A percentile compares a stretch with the other conserved stretches of the same genome.
Evolutionary conservation across 768 basidiomycete genomes (phyloP).

Genomic region (Russula brevipes): DNA sequence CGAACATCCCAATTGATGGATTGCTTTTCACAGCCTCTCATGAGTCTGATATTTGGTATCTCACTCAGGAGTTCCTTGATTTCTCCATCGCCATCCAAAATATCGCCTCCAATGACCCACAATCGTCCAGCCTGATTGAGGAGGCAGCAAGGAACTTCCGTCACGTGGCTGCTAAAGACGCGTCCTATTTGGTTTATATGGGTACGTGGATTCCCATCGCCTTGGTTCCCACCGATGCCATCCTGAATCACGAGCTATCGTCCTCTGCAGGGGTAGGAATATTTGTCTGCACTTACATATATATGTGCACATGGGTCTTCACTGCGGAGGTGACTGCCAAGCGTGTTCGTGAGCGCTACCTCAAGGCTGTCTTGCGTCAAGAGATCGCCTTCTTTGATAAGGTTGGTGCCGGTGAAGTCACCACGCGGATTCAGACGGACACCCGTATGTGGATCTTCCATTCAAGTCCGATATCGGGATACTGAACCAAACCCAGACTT

Average conservation of each 20-base stretch:
- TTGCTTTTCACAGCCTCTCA: slow-evolving; percentile 46
- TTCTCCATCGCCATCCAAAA: slow-evolving; percentile 39
- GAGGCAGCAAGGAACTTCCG: slow-evolving; percentile 46
- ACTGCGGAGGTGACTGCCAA: slow-evolving; percentile 81
- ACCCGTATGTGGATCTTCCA: slow-evolving; percentile 49
- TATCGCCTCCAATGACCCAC: slow-evolving; percentile 29
- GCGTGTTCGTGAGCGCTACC: slow-evolving; percentile 79
- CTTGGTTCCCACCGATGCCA: no score
- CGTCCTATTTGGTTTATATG: slow-evolving; percentile 60
- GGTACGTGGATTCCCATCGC: slow-evolving; percentile 39
- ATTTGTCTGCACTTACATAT: slow-evolving; percentile 65
- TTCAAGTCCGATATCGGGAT: background rate
- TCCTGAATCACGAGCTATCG: background rate
- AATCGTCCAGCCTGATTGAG: slow-evolving; percentile 32
- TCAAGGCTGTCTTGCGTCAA: slow-evolving; percentile 76
- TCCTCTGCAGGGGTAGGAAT: slow-evolving; percentile 58
- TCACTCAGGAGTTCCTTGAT: slow-evolving; percentile 63
- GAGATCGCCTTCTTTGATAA: slow-evolving; percentile 88
- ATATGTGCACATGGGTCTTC: slow-evolving; percentile 68
- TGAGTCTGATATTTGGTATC: slow-evolving; percentile 77
- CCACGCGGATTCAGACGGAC: slow-evolving; percentile 88
- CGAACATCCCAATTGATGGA: background rate
- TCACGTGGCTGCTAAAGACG: slow-evolving; percentile 47
- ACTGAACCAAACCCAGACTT: slow-evolving; percentile 46
- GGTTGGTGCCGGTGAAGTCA: slow-evolving; percentile 89